Evolutionary conservation across 2,329 filamentous ascomycete genomes (phyloP).

Genomic region (Penicillium sp.): DNA sequence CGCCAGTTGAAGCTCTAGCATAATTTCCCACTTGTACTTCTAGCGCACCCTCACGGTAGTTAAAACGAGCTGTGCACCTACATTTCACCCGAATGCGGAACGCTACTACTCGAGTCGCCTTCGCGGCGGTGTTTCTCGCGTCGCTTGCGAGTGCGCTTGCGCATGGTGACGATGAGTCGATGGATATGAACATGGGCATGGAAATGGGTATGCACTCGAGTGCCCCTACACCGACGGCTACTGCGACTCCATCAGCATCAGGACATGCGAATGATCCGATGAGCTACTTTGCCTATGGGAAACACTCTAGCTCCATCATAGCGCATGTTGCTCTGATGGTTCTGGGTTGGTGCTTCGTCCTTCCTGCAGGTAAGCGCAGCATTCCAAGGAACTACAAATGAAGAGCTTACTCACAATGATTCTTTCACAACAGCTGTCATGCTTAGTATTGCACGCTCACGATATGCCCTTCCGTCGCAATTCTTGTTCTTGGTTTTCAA

Average conservation of each 20-base stretch:
- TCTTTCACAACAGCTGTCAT: slow-evolving; percentile 64
- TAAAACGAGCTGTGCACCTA: neutral
- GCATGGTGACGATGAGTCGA: slow-evolving; percentile 35
- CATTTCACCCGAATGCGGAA: slow-evolving; percentile 23
- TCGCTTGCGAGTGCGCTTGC: slow-evolving; percentile 33
- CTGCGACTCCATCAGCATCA: slow-evolving; percentile 10
- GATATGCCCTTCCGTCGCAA: slow-evolving; percentile 68
- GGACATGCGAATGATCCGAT: slow-evolving; percentile 31
- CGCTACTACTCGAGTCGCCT: slow-evolving; percentile 25
- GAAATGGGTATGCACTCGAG: slow-evolving; percentile 26
- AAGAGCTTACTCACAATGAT: neutral
- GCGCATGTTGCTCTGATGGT: slow-evolving; percentile 71
- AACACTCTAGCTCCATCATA: slow-evolving; percentile 54
- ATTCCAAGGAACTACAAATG: neutral
- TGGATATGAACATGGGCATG: slow-evolving; percentile 34
- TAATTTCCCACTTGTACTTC: slow-evolving; percentile 6
- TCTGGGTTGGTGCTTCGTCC: slow-evolving; percentile 68
- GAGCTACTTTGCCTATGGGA: slow-evolving; percentile 46
- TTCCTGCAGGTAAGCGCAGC: slow-evolving; percentile 66
- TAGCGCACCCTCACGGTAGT: neutral
- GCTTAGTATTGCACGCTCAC: slow-evolving; percentile 78
- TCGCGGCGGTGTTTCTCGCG: slow-evolving; percentile 30
- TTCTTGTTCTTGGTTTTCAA: slow-evolving; percentile 66
- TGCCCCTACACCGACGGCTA: slow-evolving; percentile 13
- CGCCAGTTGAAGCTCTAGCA: slow-evolving; percentile 16